Evolutionary conservation across 306 rosid genomes (phyloP).

Genomic region (Boehmeria nivea): DNA sequence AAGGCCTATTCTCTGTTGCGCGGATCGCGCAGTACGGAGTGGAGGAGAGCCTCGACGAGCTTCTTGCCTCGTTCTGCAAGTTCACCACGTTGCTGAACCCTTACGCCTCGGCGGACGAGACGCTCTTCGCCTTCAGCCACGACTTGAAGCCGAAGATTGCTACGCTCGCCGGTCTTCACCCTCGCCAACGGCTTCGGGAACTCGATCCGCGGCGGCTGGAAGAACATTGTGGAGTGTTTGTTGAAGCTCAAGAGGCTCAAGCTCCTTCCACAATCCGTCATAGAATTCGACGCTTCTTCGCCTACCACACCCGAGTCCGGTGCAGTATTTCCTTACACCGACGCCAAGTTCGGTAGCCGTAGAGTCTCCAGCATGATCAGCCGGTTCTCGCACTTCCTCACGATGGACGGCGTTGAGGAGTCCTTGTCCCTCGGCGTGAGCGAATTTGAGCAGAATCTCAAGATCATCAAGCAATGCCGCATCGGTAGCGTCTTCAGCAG

Average conservation of each 20-base stretch:
- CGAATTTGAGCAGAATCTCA: conserved; percentile 79
- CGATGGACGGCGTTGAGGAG: conserved; percentile 57
- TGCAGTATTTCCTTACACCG: conserved; percentile 45
- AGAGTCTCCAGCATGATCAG: conserved; percentile 36
- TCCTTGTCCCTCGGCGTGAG: conserved; percentile 48
- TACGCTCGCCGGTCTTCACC: conserved; percentile 75
- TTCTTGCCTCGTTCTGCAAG: conserved; percentile 69
- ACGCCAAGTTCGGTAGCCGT: conserved; percentile 37
- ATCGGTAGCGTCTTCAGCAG: conserved; percentile 61
- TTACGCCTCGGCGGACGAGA: conserved; percentile 88
- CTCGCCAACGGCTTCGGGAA: conserved; percentile 63
- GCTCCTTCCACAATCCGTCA: conserved; percentile 59
- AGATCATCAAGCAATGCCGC: conserved; percentile 67
- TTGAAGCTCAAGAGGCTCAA: conserved; percentile 78
- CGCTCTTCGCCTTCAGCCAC: conserved; percentile 68
- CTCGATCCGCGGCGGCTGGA: conserved; percentile 86
- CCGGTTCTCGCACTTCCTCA: conserved; percentile 48
- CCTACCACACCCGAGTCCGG: conserved; percentile 33
- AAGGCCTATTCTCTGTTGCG: conserved; percentile 76
- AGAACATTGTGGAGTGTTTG: conserved; percentile 80
- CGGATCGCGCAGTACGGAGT: conserved; percentile 74
- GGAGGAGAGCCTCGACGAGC: conserved; percentile 86
- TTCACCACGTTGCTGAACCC: conserved; percentile 85
- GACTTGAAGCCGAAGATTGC: conserved; percentile 84
- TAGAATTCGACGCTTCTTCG: conserved; percentile 51